Evolutionary conservation across 257 asterid species (phyloP).

Genomic region (Apocynum venetum): DNA sequence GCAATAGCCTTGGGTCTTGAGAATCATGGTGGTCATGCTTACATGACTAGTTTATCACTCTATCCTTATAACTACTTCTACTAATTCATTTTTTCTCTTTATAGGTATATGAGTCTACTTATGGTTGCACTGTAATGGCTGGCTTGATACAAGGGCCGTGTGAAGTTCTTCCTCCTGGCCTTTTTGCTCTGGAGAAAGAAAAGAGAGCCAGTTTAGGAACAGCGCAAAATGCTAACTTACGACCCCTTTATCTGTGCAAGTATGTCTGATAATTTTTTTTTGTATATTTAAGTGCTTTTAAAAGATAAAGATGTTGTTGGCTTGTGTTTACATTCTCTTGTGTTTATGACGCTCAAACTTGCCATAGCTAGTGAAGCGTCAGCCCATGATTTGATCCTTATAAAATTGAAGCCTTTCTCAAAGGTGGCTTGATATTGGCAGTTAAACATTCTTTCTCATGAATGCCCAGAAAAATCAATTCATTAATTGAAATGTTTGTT

Average conservation of each 20-base stretch:
- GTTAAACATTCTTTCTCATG: not conserved
- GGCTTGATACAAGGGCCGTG: slow-evolving; percentile 75
- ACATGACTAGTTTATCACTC: not conserved
- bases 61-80: not conserved
- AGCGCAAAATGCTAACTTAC: slow-evolving; percentile 38
- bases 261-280: slow-evolving; percentile 34
- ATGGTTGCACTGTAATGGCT: slow-evolving; percentile 54
- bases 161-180: slow-evolving; percentile 76
- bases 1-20: not conserved
- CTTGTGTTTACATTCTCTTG: not conserved
- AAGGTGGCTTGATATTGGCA: not conserved
- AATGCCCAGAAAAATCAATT: not conserved
- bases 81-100: slow-evolving; percentile 12
- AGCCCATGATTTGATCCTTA: not conserved
- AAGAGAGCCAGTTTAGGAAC: slow-evolving; percentile 43
- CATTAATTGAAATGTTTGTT: not conserved
- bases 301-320: not conserved
- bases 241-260: slow-evolving; percentile 86
- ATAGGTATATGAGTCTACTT: slow-evolving; percentile 83
- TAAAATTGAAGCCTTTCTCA: not conserved
- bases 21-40: not conserved
- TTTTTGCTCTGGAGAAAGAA: slow-evolving; percentile 71
- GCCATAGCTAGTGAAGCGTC: slow-evolving; percentile 1
- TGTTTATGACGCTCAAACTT: not conserved
- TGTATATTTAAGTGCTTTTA: slow-evolving; percentile 15